phyloP scores from a whole-genome alignment of 192 early-diverging fungal genomes.

The Lobulomyces angularis region DNA sequence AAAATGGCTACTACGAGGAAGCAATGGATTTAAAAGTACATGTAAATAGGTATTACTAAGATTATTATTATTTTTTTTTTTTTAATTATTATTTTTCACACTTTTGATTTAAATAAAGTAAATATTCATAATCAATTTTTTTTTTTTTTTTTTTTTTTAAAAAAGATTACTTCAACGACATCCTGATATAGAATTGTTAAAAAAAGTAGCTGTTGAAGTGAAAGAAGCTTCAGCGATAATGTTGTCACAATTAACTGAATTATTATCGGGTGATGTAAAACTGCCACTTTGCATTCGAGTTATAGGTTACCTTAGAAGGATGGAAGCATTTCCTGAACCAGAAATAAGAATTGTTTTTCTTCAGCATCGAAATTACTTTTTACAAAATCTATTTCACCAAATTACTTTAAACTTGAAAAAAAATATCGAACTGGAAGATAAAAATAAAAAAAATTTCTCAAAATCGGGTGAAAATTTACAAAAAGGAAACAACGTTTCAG shows the following conservation, averaged over 20 bases:
- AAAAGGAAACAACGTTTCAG: too few species aligned
- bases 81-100: too few species aligned
- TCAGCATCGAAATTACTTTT: constrained; percentile 50
- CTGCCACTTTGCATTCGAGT: constrained; percentile 62
- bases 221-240: constrained; percentile 46
- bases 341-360: constrained; percentile 65
- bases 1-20: constrained; percentile 71
- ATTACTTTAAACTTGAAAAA: too few species aligned
- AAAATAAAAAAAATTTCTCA: too few species aligned
- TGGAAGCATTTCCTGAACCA: constrained; percentile 57
- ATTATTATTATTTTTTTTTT: too few species aligned
- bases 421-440: too few species aligned
- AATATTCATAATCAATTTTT: too few species aligned
- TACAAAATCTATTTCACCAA: constrained; percentile 37
- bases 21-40: constrained; percentile 67
- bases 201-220: constrained; percentile 49
- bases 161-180: constrained; percentile 38
- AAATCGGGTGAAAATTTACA: too few species aligned
- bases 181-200: constrained; percentile 40
- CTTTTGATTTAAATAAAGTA: too few species aligned
- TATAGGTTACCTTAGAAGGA: constrained; percentile 62
- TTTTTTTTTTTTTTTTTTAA: too few species aligned
- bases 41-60: constrained; percentile 46
- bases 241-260: constrained; percentile 55
- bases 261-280: constrained; percentile 58